Evolutionary conservation across 148 eudicot species (phyloP).

Genomic region (Beta vulgaris): DNA sequence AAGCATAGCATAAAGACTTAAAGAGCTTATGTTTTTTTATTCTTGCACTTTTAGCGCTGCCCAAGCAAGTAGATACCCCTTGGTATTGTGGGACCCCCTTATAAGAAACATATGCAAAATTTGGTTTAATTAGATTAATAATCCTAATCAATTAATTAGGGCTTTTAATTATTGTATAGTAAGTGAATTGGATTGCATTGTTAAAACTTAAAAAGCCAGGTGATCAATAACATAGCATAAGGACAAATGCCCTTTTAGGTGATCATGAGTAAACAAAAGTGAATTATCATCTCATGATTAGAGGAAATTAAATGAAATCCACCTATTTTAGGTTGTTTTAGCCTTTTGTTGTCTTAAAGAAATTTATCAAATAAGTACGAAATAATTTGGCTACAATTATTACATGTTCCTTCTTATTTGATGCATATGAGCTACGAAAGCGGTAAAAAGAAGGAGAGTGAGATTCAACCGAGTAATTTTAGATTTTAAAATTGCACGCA

Average conservation of each 20-base stretch:
- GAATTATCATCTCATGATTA: background rate
- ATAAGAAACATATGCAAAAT: no score
- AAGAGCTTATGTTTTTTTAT: background rate
- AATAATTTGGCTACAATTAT: no score
- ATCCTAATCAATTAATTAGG: background rate
- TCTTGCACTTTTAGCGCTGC: conserved; percentile 11
- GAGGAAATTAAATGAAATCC: background rate
- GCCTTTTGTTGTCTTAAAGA: background rate
- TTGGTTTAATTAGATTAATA: no score
- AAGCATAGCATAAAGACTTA: conserved; percentile 10
- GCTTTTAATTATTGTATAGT: background rate
- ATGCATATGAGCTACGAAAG: no score
- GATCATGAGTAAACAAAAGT: background rate
- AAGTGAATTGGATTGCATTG: background rate
- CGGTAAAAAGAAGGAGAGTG: no score
- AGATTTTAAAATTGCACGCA: no score
- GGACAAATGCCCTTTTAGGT: background rate
- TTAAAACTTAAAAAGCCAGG: background rate
- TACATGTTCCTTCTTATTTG: no score
- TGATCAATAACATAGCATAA: background rate
- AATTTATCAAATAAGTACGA: background rate
- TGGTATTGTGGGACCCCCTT: no score
- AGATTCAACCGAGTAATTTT: no score
- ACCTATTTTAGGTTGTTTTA: background rate
- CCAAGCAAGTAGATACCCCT: conserved; percentile 22